These are phyloP conservation scores for Astrocystis sublimbata DNA, from an alignment of 495 filamentous ascomycete genomes.

Conservation along the genomic window DNA sequence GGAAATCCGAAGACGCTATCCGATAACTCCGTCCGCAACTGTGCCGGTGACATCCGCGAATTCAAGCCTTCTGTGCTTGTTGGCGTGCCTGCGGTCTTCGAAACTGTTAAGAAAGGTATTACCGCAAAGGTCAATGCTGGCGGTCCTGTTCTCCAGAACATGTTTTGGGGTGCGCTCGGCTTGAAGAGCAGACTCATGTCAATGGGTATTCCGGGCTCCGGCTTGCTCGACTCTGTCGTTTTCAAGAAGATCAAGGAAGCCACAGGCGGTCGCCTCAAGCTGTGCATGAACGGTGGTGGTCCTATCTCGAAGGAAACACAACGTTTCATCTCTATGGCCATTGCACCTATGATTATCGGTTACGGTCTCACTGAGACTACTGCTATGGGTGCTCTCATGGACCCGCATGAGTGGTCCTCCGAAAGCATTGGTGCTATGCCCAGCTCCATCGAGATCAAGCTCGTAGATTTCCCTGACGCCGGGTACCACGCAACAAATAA, in stretches of 20 bases:
- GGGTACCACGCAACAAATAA: slow-evolving; percentile 85
- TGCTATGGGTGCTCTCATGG: slow-evolving; percentile 91
- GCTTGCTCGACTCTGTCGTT: slow-evolving; percentile 72
- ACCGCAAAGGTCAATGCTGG: slow-evolving; percentile 79
- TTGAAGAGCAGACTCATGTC: slow-evolving; percentile 79
- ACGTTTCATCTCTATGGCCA: slow-evolving; percentile 83
- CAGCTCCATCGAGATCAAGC: slow-evolving; percentile 83
- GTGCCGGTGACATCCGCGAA: slow-evolving; percentile 92
- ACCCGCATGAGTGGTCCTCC: slow-evolving; percentile 86
- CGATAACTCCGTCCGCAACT: slow-evolving; percentile 86
- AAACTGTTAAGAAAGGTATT: slow-evolving; percentile 97
- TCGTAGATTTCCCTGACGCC: slow-evolving; percentile 93
- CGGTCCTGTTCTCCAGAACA: slow-evolving; percentile 68
- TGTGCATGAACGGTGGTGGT: slow-evolving; percentile 85
- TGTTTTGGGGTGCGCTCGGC: slow-evolving; percentile 91
- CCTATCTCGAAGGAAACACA: slow-evolving; percentile 86
- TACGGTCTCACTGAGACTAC: slow-evolving; percentile 95
- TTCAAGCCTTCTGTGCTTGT: slow-evolving; percentile 90
- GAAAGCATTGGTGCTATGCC: slow-evolving; percentile 78
- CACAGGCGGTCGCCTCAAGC: slow-evolving; percentile 76
- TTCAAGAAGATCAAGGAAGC: slow-evolving; percentile 93
- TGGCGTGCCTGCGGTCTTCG: slow-evolving; percentile 96
- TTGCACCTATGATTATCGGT: slow-evolving; percentile 86
- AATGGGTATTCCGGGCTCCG: slow-evolving; percentile 71
- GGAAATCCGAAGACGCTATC: slow-evolving; percentile 92